Percentiles rank a stretch among this genome's conserved stretches.
These are phyloP conservation scores for Colletotrichum cereale DNA, from an alignment of 2,329 filamentous ascomycete genomes.

Conservation along the genomic window DNA sequence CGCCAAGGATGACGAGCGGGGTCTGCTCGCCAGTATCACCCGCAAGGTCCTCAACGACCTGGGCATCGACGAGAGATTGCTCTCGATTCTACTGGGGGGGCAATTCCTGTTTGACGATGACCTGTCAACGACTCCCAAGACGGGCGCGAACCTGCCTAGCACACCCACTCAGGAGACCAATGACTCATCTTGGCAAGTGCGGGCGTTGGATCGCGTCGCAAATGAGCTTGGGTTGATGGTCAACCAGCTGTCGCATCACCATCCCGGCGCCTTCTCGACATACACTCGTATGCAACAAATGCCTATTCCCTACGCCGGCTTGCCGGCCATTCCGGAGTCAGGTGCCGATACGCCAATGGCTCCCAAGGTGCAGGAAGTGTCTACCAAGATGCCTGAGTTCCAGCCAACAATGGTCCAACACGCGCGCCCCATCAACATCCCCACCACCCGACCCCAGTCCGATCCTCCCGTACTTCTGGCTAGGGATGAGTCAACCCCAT, in stretches of 20 bases:
- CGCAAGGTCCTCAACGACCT: slow-evolving; percentile 88
- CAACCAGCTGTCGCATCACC: slow-evolving; percentile 80
- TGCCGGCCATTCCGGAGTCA: slow-evolving; percentile 73
- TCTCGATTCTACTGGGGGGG: slow-evolving; percentile 91
- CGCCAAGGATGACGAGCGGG: slow-evolving; percentile 67
- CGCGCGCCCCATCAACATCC: slow-evolving; percentile 53
- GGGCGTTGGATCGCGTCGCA: slow-evolving; percentile 85
- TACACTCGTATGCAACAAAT: slow-evolving; percentile 76
- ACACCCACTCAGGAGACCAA: slow-evolving; percentile 49
- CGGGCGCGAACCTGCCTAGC: slow-evolving; percentile 44
- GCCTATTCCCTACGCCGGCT: slow-evolving; percentile 81
- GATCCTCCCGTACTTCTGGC: slow-evolving; percentile 28
- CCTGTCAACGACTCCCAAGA: slow-evolving; percentile 61
- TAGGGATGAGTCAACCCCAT: slow-evolving; percentile 33
- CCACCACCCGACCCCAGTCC: slow-evolving; percentile 45
- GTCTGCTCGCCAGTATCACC: slow-evolving; percentile 85
- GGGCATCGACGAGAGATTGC: slow-evolving; percentile 86
- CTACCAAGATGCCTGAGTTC: slow-evolving; percentile 60
- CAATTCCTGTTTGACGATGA: slow-evolving; percentile 69
- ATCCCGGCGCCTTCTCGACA: slow-evolving; percentile 89
- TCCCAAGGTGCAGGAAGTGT: slow-evolving; percentile 63
- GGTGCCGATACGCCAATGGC: slow-evolving; percentile 46
- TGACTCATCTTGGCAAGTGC: slow-evolving; percentile 76
- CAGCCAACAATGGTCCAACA: slow-evolving; percentile 59
- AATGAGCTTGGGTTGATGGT: slow-evolving; percentile 88